Conservation (phyloP, 352 stramenopile genomes). For the Aphanomyces cochlioides region DNA sequence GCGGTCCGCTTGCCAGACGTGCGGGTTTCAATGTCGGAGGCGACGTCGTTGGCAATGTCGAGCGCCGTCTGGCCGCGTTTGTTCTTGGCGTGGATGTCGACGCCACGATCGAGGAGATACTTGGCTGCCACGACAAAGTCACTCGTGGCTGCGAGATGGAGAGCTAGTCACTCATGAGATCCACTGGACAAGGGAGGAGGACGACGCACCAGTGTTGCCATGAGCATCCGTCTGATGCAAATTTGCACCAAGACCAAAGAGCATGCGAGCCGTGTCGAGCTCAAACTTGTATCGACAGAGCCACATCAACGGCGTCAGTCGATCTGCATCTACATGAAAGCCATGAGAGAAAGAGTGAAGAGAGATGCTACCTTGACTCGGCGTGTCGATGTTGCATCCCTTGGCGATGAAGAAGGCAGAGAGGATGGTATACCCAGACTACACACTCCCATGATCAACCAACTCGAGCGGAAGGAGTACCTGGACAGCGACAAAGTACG, state of each 20-base stretch:
- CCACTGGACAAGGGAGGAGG: not conserved
- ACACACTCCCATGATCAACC: not conserved
- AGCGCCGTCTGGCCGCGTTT: conserved; percentile 45
- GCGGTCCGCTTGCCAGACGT: conserved; percentile 1
- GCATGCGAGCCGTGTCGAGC: conserved; percentile 77
- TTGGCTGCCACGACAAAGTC: conserved; percentile 59
- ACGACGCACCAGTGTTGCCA: conserved; percentile 58
- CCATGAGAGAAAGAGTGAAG: not conserved
- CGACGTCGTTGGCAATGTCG: conserved; percentile 31
- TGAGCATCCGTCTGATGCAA: conserved; percentile 53
- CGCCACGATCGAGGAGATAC: conserved; percentile 59
- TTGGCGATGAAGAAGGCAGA: conserved; percentile 74
- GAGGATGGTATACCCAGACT: conserved; percentile 60
- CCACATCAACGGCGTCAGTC: conserved; percentile 66
- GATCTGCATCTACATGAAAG: conserved; percentile 32
- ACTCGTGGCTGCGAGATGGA: conserved; percentile 62
- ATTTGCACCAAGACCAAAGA: conserved; percentile 57
- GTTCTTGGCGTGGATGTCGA: conserved; percentile 48
- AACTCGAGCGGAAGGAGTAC: conserved; percentile 14
- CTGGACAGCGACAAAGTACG: conserved; percentile 65
- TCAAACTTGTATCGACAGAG: conserved; percentile 71
- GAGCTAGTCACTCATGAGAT: conserved; percentile 34
- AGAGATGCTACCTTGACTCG: conserved; percentile 40
- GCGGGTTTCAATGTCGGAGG: conserved; percentile 1
- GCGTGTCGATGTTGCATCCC: conserved; percentile 58